phyloP scores from a whole-genome alignment of 2,329 filamentous ascomycete genomes.

The Hymenoscyphus fraxineus region DNA sequence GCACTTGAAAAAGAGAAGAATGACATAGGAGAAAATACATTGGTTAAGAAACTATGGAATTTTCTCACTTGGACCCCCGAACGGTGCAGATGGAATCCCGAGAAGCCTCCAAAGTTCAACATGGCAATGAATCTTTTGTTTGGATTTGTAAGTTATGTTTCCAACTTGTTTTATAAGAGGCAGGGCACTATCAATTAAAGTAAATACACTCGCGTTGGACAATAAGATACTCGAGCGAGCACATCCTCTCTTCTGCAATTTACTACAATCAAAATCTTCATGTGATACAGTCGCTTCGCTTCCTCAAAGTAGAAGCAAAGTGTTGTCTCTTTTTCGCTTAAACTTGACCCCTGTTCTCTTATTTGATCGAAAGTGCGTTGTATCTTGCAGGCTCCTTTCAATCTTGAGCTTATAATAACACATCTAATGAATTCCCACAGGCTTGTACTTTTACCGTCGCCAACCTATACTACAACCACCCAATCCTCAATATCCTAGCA shows the following conservation, averaged over 20 bases:
- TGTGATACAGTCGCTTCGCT: too few species aligned
- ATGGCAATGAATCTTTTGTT: slow-evolving; percentile 68
- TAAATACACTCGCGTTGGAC: too few species aligned
- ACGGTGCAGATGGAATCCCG: slow-evolving; percentile 64
- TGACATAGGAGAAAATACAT: slow-evolving; percentile 8
- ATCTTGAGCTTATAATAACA: too few species aligned
- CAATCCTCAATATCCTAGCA: slow-evolving; percentile 73
- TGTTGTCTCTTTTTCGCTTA: background rate
- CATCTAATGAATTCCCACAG: slow-evolving; percentile 33
- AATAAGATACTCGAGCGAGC: background rate
- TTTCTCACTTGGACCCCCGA: slow-evolving; percentile 57
- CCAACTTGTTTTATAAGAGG: background rate
- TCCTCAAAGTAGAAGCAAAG: too few species aligned
- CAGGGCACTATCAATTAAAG: background rate
- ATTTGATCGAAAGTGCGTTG: too few species aligned
- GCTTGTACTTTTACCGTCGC: slow-evolving; percentile 66
- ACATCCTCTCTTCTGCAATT: background rate
- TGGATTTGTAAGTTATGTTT: slow-evolving; percentile 34
- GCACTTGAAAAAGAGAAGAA: background rate
- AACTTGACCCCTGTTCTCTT: background rate
- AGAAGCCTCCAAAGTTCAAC: slow-evolving; percentile 64
- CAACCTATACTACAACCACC: slow-evolving; percentile 79
- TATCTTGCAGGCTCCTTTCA: too few species aligned
- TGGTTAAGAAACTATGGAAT: slow-evolving; percentile 18
- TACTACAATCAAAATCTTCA: background rate